Base-by-base conservation (phyloP, 352 stramenopile genomes). In the Phytopythium kandeliae region DNA sequence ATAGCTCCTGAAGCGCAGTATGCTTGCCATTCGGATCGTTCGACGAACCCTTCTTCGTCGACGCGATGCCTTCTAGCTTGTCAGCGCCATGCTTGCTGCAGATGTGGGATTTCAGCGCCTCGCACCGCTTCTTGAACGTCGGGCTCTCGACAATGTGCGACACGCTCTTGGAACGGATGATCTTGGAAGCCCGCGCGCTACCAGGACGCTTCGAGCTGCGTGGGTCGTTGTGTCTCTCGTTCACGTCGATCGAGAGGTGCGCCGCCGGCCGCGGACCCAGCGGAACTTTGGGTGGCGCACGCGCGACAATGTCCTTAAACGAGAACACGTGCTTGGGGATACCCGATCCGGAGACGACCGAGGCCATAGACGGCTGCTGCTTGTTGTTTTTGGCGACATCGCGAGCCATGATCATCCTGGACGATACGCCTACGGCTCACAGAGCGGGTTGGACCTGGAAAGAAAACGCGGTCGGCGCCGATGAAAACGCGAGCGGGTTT, bases 51-150 rank as follows among this genome's bases (percentile, higher is more conserved):
- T 21, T 44, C 21, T 64, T 64, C 6, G 25, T 9, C 9, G 43
- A 53, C 11, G 53, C 51, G 34, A 28, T 59, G 30, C 40, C 37
- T 11, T 56, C 65, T 9, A 28, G 24, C 45, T 61, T 67, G 17
- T 57, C 54, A 44, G 59, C 48, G 45, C 58, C n/a, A 22, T 59
- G 55, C 30, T 62, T 64, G 6, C 37, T 47, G 25, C 35, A 48
- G 12, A 48, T 22, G 40, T 60, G 56, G 4, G 62, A 54, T 35
- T 71, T 66, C 13, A 75, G 60, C 34, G 59, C 66, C 40, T 75
- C 66, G 43, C 66, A 75, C 31, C 66, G 62, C n/a, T 69, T 75
- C 42, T 69, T 69, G 35, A 75, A 75, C 35, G 51, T 75, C 15
- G 66, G 22, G 17, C 62, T 71, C 44, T 71, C 58, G 2, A 71